Conservation (phyloP, 1,284 basidiomycete species). For the Austropuccinia psidii region DNA sequence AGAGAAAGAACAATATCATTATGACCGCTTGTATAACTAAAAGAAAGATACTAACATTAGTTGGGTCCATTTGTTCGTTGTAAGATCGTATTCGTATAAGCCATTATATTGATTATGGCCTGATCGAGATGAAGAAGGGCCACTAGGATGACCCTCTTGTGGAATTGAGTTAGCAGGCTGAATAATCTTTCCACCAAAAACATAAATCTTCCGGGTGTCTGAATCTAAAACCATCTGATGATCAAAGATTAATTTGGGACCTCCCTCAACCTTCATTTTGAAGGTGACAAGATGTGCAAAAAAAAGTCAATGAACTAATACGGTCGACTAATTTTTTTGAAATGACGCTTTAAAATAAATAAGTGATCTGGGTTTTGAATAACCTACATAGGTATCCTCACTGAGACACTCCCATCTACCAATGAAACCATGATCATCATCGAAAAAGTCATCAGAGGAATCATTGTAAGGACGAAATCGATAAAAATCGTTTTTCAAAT, state of each 20-base stretch:
- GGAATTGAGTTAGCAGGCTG: conserved; percentile 56
- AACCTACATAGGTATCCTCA: conserved; percentile 50
- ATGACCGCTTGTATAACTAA: no score
- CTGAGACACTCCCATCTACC: conserved; percentile 29
- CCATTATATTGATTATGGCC: conserved; percentile 24
- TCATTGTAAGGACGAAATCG: conserved; percentile 14
- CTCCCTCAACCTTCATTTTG: conserved; percentile 50
- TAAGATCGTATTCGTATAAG: conserved; percentile 22
- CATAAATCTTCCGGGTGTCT: conserved; percentile 63
- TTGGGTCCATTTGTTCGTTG: conserved; percentile 40
- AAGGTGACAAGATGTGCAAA: conserved; percentile 54
- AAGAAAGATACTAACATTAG: conserved; percentile 5
- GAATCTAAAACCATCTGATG: conserved; percentile 72
- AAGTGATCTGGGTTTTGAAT: conserved; percentile 52
- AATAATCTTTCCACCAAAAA: conserved; percentile 67
- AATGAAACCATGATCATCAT: not conserved
- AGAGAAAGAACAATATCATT: not conserved
- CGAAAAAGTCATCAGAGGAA: not conserved
- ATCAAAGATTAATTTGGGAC: conserved; percentile 67
- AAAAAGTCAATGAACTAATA: conserved; percentile 51
- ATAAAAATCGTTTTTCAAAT: conserved; percentile 20
- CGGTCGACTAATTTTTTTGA: not conserved
- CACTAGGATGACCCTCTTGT: conserved; percentile 65
- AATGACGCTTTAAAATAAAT: not conserved
- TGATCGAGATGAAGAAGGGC: conserved; percentile 49